Evolutionary conservation across 1,139 yeast species (phyloP).

Genomic region (Pichia cactophila): DNA sequence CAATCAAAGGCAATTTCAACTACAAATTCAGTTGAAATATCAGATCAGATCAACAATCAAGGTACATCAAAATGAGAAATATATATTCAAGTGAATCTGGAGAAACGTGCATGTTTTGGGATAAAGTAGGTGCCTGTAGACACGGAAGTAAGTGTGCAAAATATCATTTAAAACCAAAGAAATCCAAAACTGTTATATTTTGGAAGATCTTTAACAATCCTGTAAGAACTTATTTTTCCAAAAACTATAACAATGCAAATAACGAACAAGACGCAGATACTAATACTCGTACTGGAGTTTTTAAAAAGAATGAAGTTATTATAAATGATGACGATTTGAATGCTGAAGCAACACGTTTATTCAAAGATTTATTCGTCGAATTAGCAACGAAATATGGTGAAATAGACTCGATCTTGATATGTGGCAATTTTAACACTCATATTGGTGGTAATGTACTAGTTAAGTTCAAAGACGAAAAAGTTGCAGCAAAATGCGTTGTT

Average conservation of each 20-base stretch:
- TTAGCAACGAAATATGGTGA: slow-evolving; percentile 55
- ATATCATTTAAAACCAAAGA: slow-evolving; percentile 63
- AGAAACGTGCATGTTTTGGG: slow-evolving; percentile 45
- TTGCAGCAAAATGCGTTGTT: slow-evolving; percentile 55
- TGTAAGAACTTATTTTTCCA: slow-evolving; percentile 15
- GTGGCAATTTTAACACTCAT: slow-evolving; percentile 79
- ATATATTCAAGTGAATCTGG: background rate
- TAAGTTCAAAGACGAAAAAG: slow-evolving; percentile 44
- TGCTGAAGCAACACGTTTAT: slow-evolving; percentile 55
- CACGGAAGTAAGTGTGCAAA: slow-evolving; percentile 89
- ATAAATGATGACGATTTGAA: slow-evolving; percentile 34
- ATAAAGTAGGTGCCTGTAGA: slow-evolving; percentile 86
- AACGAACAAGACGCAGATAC: slow-evolving; percentile 3
- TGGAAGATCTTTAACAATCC: slow-evolving; percentile 71
- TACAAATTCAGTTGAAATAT: too few species aligned
- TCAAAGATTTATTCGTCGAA: slow-evolving; percentile 66
- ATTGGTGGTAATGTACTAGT: slow-evolving; percentile 81
- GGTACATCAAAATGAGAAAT: background rate
- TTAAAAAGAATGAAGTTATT: slow-evolving; percentile 5
- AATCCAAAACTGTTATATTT: slow-evolving; percentile 59
- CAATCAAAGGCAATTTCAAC: background rate
- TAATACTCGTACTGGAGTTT: slow-evolving; percentile 6
- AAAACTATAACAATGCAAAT: background rate
- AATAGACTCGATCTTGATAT: slow-evolving; percentile 59
- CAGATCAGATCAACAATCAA: background rate